phyloP scores from a whole-genome alignment of 2,329 filamentous ascomycete species.

The Didymella keratinophila region DNA sequence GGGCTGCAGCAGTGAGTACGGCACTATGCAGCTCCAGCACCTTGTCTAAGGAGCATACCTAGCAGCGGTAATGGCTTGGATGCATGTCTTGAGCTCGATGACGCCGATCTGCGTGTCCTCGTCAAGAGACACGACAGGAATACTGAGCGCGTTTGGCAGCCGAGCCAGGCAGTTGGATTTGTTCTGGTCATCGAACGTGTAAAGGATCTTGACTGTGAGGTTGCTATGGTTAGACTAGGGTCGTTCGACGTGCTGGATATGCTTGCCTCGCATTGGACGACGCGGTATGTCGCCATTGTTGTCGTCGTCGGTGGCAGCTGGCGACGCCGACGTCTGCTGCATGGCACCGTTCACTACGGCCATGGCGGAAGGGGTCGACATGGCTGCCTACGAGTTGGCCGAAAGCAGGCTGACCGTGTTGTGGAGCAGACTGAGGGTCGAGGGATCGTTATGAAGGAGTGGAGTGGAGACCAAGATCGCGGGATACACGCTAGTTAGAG shows the following conservation, averaged over 20 bases:
- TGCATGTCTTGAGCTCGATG: conserved; percentile 84
- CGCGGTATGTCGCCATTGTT: conserved; percentile 45
- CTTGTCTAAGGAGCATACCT: conserved; percentile 54
- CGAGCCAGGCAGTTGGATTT: conserved; percentile 90
- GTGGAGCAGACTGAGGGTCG: conserved; percentile 23
- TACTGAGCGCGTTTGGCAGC: conserved; percentile 78
- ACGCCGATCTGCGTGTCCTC: conserved; percentile 83
- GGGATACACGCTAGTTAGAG: conserved; percentile 20
- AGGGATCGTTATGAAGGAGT: conserved; percentile 30
- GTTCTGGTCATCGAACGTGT: conserved; percentile 90
- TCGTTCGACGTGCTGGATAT: conserved; percentile 18
- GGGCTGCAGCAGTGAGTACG: conserved; percentile 68
- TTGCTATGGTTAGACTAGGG: conserved; percentile 28
- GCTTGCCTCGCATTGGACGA: conserved; percentile 58
- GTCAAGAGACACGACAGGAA: conserved; percentile 83
- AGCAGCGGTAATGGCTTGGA: conserved; percentile 77
- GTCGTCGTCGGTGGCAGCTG: conserved; percentile 37
- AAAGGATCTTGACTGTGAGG: conserved; percentile 88
- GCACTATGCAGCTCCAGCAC: conserved; percentile 14
- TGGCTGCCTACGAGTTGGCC: conserved; percentile 36
- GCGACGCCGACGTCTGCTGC: conserved; percentile 30
- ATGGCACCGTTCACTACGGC: conserved; percentile 33
- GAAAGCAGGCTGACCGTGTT: conserved; percentile 27
- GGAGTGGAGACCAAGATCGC: conserved; percentile 31
- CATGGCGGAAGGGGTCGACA: conserved; percentile 44